phyloP scores from a whole-genome alignment of 352 stramenopile species.

The Phytopythium sindhum region DNA sequence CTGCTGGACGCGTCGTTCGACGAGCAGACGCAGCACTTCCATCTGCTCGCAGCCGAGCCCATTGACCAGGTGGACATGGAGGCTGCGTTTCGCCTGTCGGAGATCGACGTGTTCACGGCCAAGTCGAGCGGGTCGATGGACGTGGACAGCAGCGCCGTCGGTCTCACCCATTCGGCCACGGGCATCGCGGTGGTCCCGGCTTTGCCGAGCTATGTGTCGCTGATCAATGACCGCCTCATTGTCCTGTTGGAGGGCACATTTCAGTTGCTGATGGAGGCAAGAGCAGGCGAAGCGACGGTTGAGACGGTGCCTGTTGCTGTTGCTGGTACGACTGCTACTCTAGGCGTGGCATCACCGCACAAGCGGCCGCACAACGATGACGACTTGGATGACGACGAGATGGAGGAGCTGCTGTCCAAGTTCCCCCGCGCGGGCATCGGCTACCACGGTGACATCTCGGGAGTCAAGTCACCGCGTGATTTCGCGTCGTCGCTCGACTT shows the following conservation, averaged over 20 bases:
- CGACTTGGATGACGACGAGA: slow-evolving; percentile 48
- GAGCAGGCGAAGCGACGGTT: neutral
- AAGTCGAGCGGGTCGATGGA: slow-evolving; percentile 26
- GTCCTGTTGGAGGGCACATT: slow-evolving; percentile 58
- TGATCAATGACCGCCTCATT: slow-evolving; percentile 38
- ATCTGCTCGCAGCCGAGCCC: slow-evolving; percentile 44
- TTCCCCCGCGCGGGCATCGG: slow-evolving; percentile 70
- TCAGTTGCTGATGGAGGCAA: slow-evolving; percentile 44
- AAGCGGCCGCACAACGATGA: slow-evolving; percentile 60
- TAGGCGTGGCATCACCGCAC: slow-evolving; percentile 13
- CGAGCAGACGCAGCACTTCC: slow-evolving; percentile 30
- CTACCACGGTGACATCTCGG: slow-evolving; percentile 67
- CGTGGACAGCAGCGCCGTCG: slow-evolving; percentile 24
- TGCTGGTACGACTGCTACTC: neutral
- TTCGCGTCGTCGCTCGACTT: slow-evolving; percentile 39
- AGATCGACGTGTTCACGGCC: slow-evolving; percentile 29
- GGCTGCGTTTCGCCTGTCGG: slow-evolving; percentile 47
- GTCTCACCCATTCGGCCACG: slow-evolving; percentile 33
- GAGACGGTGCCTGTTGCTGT: neutral
- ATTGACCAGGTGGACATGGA: slow-evolving; percentile 43
- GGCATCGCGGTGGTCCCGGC: slow-evolving; percentile 45
- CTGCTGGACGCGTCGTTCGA: slow-evolving; percentile 50
- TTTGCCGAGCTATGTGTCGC: slow-evolving; percentile 51
- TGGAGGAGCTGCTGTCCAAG: slow-evolving; percentile 58
- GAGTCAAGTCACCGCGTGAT: slow-evolving; percentile 47